Evolutionary conservation across 768 basidiomycete species (phyloP).

Genomic region (Tulasnella sp.): DNA sequence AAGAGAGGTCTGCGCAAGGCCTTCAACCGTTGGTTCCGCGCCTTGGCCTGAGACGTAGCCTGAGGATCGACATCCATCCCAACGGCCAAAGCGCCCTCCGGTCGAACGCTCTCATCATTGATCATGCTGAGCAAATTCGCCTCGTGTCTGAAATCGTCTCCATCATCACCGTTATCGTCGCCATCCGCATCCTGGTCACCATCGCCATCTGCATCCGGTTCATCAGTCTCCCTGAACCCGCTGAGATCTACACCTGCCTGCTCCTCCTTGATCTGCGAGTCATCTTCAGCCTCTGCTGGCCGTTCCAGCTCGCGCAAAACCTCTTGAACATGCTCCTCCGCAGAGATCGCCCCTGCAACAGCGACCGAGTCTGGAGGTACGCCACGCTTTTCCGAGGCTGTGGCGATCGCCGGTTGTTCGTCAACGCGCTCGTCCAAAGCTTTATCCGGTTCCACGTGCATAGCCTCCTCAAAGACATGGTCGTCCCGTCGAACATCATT

Average conservation of each 20-base stretch:
- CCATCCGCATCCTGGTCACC: slow-evolving; percentile 18
- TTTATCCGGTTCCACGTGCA: slow-evolving; percentile 21
- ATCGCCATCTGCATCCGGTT: slow-evolving; percentile 16
- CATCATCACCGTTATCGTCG: slow-evolving; percentile 18
- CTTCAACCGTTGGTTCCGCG: background rate
- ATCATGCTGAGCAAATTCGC: background rate
- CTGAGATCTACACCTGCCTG: slow-evolving; percentile 11
- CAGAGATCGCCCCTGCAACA: background rate
- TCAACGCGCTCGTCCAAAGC: slow-evolving; percentile 19
- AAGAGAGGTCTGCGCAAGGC: slow-evolving; percentile 18
- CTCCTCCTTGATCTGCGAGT: slow-evolving; percentile 15
- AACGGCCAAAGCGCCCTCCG: background rate
- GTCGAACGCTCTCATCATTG: slow-evolving; percentile 1
- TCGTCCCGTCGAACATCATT: slow-evolving; percentile 21
- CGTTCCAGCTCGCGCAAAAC: slow-evolving; percentile 1
- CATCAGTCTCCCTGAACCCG: slow-evolving; percentile 10
- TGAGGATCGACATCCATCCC: background rate
- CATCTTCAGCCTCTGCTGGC: slow-evolving; percentile 18
- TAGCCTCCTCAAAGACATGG: slow-evolving; percentile 32
- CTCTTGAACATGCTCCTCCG: background rate
- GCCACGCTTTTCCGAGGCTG: background rate
- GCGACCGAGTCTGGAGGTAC: background rate
- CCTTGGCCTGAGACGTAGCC: background rate
- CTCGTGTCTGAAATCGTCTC: slow-evolving; percentile 2
- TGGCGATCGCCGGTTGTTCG: background rate